These are phyloP conservation scores for Lithospermum erythrorhizon DNA, from an alignment of 257 asterid genomes.

Conservation along the genomic window DNA sequence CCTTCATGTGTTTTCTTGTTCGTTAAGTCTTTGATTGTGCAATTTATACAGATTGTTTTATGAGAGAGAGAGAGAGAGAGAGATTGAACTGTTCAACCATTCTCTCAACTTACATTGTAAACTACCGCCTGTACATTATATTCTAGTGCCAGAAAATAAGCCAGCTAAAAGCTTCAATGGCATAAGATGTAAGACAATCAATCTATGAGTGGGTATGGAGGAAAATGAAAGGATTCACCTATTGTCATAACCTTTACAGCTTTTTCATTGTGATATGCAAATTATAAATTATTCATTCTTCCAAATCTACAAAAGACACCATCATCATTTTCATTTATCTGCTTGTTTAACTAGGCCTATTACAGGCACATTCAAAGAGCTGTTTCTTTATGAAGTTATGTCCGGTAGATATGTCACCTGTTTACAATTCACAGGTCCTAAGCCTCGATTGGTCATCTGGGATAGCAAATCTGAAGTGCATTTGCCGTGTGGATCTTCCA, in stretches of 20 bases:
- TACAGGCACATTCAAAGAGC: not conserved
- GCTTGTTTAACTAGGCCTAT: not conserved
- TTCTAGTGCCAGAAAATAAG: not conserved
- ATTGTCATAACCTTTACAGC: too few relatives aligned
- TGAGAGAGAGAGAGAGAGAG: not conserved
- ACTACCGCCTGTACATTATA: too few relatives aligned
- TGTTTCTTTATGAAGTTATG: not conserved
- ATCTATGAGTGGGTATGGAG: not conserved
- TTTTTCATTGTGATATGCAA: too few relatives aligned
- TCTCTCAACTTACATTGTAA: not conserved
- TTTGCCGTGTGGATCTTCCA: conserved; percentile 72
- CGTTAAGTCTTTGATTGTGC: not conserved
- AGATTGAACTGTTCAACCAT: not conserved
- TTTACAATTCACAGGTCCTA: conserved; percentile 48
- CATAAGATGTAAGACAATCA: not conserved
- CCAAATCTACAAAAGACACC: not conserved
- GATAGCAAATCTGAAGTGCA: conserved; percentile 62
- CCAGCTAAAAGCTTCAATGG: not conserved
- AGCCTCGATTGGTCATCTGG: conserved; percentile 97
- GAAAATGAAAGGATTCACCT: not conserved
- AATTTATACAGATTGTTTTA: not conserved
- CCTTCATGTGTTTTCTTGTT: not conserved
- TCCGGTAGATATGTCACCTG: not conserved
- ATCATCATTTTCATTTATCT: not conserved
- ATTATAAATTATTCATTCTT: not conserved